Base-by-base conservation (phyloP, 176 grass and related monocot species). In the Oryza rufipogon region DNA sequence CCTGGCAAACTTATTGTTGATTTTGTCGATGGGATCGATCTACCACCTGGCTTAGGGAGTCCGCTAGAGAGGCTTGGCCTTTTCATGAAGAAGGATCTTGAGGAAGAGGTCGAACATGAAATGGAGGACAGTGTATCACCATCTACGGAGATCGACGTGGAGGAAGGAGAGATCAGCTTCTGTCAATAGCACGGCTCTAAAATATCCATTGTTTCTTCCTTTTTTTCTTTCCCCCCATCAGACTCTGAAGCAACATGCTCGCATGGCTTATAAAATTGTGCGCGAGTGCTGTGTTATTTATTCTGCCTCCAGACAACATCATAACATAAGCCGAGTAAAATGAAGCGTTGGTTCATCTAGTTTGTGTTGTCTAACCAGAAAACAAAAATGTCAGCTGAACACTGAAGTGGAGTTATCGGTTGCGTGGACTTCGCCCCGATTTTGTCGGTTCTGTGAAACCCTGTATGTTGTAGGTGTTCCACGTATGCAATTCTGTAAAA, bases 21-120 rank as follows among this genome's bases (percentile, higher is more conserved):
- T 71, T 86, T 92, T 61, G 66, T 89, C 9, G 23, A 82, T 41
- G 91, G 85, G 34, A 83, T 90, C 54, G 87, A 90, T 15, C 34
- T 88, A 19, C 54, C 84, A 44, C 41, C 86, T 22, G 87, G 63
- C 77, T 33, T 88, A 23, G 47, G 70, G 22, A 97, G 92, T 70
- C 92, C 92, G 9, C 80, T 94, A 66, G 91, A 97, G 84, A 75
- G 87, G 34, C 84, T 97, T 9, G 94, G 90, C 23, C 86, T 97
- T 34, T 94, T 94, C 74, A 90, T 97, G 66, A 97, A 94, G 88
- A 76, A 90, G 54, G 92, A 92, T 65, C 6, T 85, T 9, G 63
- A 90, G 7, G 89, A 97, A 23, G 89, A 89, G 64, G 69, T 90
- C 0, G 87, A 90, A 70, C 64, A 85, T 87, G 85, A 79, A 64